Evolutionary conservation across 2,329 filamentous ascomycete species (phyloP).

Genomic region (Scortechinia acanthostroma): DNA sequence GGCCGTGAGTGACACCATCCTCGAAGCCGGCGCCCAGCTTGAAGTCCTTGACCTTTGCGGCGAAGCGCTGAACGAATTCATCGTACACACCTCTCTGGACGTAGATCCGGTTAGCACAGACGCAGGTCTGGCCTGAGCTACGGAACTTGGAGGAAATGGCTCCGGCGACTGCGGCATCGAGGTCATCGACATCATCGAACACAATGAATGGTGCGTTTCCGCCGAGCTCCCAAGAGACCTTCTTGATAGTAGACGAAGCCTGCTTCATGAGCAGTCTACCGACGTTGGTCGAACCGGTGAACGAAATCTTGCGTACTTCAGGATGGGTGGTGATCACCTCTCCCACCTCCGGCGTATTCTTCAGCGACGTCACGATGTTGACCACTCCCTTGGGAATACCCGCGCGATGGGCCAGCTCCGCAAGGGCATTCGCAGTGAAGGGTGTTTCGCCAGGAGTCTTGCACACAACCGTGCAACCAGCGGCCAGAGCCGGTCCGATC

Average conservation of each 20-base stretch:
- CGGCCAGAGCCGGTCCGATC: conserved; percentile 47
- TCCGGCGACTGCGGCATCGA: conserved; percentile 60
- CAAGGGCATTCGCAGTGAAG: conserved; percentile 63
- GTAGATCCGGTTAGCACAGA: conserved; percentile 55
- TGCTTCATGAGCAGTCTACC: conserved; percentile 62
- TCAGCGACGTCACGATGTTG: conserved; percentile 59
- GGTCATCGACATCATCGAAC: conserved; percentile 63
- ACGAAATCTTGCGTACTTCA: conserved; percentile 65
- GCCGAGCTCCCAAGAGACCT: conserved; percentile 54
- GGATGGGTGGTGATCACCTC: conserved; percentile 54
- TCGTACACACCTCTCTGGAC: conserved; percentile 53
- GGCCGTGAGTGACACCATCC: conserved; percentile 51
- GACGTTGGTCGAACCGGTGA: conserved; percentile 55
- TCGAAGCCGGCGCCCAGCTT: conserved; percentile 48
- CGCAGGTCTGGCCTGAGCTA: conserved; percentile 66
- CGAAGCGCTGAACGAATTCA: conserved; percentile 42
- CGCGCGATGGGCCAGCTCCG: conserved; percentile 59
- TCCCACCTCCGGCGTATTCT: conserved; percentile 63
- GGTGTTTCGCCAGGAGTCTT: conserved; percentile 69
- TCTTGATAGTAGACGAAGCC: conserved; percentile 60
- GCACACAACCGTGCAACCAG: conserved; percentile 66
- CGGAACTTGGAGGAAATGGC: conserved; percentile 66
- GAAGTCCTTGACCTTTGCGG: conserved; percentile 47
- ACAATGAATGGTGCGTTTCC: conserved; percentile 75
- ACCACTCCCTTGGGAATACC: conserved; percentile 67